Evolutionary conservation across 2,329 filamentous ascomycete genomes (phyloP), one percentile per base, ranked within the genome.

Genomic region (Cordyceps militaris): DNA sequence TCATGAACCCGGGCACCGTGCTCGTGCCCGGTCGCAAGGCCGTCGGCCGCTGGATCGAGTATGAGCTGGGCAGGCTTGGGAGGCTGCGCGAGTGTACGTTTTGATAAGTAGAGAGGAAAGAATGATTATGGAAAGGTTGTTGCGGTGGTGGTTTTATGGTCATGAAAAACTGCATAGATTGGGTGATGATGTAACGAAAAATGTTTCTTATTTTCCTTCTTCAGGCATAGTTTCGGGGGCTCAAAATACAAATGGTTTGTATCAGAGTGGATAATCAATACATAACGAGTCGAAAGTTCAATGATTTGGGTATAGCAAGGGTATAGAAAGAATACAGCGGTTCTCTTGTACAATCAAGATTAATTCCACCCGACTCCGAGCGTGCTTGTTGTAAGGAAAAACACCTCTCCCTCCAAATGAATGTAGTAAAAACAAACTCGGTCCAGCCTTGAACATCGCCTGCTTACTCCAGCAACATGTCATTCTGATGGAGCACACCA

Each of bases 1-100:
- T 97, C 34, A 86, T 99, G 82, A 99, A 99, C 69, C 92, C 94
- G 0, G 91, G 91, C 6, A 79, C 81, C 50, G 72, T 99, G 51
- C 79, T 95, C 24, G 85, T 89, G 0, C 76, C 82, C 0, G 87
- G 86, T 0, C 79, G 85, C 55, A 82, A 84, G 62, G 84, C 85
- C 4, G 82, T 86, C 7, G 88, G 85, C 6, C 80, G 86, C 61
- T 97, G 94, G 93, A 79, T 93, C 1, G 94, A 97, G 74, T 97
- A 93, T 74, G 88, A 89, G 71, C 71, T 89, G 44, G 79, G 83
- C 26, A 80, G 76, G 51, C 77, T 80, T 57, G 88, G 87, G 1
- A 80, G 70, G 66, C 69, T 88, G 11, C 83, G 79, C 68, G 86
- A 90, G 69, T 82, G 82, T 63, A 74, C 79, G 42, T 83, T 85